Evolutionary conservation across 331 rosid genomes (phyloP).

Genomic region (Erythrophleum ivorense): DNA sequence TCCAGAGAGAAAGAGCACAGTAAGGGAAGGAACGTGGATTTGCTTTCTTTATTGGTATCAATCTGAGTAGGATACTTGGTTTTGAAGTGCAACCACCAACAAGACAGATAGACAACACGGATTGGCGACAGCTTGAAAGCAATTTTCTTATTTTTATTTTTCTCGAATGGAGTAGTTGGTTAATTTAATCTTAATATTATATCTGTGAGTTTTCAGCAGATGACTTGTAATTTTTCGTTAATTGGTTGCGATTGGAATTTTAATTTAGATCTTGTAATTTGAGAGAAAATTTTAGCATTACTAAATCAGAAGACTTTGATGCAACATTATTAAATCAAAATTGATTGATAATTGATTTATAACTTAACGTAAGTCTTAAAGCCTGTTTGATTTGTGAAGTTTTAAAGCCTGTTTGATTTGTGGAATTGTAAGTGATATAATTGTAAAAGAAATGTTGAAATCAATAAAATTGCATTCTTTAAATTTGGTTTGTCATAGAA

Average conservation of each 20-base stretch:
- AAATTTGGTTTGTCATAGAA: too few species aligned
- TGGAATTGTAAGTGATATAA: too few species aligned
- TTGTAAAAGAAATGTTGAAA: too few species aligned
- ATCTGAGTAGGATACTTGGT: neutral
- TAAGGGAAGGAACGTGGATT: constrained; percentile 6
- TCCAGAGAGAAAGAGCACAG: neutral
- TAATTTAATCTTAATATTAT: neutral
- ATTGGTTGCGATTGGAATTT: neutral
- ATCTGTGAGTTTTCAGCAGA: neutral
- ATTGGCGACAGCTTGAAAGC: constrained; percentile 29
- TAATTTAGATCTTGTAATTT: neutral
- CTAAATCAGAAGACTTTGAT: neutral
- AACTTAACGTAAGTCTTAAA: neutral
- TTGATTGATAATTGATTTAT: neutral
- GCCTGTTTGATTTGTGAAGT: too few species aligned
- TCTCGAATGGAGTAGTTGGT: neutral
- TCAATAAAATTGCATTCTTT: too few species aligned
- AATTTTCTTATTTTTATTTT: neutral
- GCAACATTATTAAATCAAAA: neutral
- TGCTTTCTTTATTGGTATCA: neutral
- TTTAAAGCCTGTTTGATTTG: too few species aligned
- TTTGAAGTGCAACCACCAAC: constrained; percentile 20
- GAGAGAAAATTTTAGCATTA: neutral
- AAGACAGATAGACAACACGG: constrained; percentile 3
- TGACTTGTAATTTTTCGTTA: neutral